Evolutionary conservation across 768 basidiomycete genomes (phyloP).

Genomic region (Grammothele lineata): DNA sequence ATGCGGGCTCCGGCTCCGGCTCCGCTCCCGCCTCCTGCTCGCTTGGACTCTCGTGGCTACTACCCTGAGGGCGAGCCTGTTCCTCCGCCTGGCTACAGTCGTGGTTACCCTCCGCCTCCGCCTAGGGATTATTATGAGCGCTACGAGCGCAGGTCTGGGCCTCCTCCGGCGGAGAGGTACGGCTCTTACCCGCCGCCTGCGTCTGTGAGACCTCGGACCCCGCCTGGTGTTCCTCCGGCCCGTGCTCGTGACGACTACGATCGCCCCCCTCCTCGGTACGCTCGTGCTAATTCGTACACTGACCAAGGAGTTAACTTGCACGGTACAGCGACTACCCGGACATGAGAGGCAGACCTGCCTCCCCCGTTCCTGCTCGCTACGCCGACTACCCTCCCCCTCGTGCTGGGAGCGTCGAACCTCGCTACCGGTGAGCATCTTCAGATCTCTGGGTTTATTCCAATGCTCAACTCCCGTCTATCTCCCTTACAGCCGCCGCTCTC

Average conservation of each 20-base stretch:
- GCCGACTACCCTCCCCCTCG: slow-evolving; percentile 42
- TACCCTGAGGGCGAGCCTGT: slow-evolving; percentile 41
- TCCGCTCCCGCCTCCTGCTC: slow-evolving; percentile 42
- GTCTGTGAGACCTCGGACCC: slow-evolving; percentile 46
- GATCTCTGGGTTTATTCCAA: no score
- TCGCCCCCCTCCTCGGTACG: slow-evolving; percentile 54
- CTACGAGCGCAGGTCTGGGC: slow-evolving; percentile 53
- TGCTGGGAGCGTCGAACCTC: slow-evolving; percentile 31
- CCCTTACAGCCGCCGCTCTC: slow-evolving; percentile 58
- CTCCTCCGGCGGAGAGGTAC: slow-evolving; percentile 39
- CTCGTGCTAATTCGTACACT: not conserved
- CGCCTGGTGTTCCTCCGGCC: slow-evolving; percentile 50
- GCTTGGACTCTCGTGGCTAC: slow-evolving; percentile 47
- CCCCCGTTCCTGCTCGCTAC: slow-evolving; percentile 45
- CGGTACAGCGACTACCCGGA: slow-evolving; percentile 49
- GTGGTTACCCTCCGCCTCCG: slow-evolving; percentile 45
- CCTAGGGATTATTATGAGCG: slow-evolving; percentile 43
- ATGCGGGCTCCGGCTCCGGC: slow-evolving; percentile 51
- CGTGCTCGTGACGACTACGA: slow-evolving; percentile 64
- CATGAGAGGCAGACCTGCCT: slow-evolving; percentile 47
- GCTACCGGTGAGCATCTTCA: slow-evolving; percentile 34
- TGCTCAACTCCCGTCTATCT: no score
- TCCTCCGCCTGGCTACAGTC: slow-evolving; percentile 40
- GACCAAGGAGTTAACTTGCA: not conserved
- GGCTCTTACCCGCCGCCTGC: slow-evolving; percentile 40